Evolutionary conservation across 2,329 filamentous ascomycete species (phyloP), one percentile per base, ranked within the genome.

Genomic region (Mollisiaceae sp.): DNA sequence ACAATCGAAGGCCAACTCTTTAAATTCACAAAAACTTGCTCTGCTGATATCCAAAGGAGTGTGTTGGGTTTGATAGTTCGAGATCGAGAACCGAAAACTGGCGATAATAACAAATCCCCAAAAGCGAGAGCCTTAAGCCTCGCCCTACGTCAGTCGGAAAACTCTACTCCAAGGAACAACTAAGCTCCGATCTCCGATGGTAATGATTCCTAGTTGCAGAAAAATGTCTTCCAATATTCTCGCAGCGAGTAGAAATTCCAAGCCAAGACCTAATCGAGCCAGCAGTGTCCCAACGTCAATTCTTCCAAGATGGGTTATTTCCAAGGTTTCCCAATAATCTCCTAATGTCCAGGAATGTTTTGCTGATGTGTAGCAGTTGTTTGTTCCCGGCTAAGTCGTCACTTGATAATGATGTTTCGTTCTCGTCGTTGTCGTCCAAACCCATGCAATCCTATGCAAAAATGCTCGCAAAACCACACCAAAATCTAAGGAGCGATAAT

Each of bases 401-500:
- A 18, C 32, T 38, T 57, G 20, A 43, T 36, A 32, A 22, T 43
- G 57, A 47, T 59, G 39, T 47, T 35, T 59, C 57, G 24, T 54
- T 35, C 15, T 54, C 50, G 50, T 59, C 22, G 39, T 47, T 20
- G 14, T 59, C 41, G 20, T 47, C 57, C 38, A 43, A 32, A 43
- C 50, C 50, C 22, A 35, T 54, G 27, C 50, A 54, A n/a, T 52
- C 3, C 38, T 41, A 41, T 41, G 38, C 38, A 41, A 41, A 14
- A 54, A 54, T 57, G 38, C 54, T 41, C 52, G 36, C 41, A 58
- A 57, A 68, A 68, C 59, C 43, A 43, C 57, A 27, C 20, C 62
- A 38, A 52, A 60, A 57, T 57, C 62, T 59, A 70, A 67, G 50
- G 65, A 70, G 65, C 65, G 64, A 64, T 57, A 56, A 59, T 32